Percentiles rank a stretch among this genome's conserved stretches.
Conservation (phyloP, 495 filamentous ascomycete genomes). For the Clohesyomyces aquaticus region DNA sequence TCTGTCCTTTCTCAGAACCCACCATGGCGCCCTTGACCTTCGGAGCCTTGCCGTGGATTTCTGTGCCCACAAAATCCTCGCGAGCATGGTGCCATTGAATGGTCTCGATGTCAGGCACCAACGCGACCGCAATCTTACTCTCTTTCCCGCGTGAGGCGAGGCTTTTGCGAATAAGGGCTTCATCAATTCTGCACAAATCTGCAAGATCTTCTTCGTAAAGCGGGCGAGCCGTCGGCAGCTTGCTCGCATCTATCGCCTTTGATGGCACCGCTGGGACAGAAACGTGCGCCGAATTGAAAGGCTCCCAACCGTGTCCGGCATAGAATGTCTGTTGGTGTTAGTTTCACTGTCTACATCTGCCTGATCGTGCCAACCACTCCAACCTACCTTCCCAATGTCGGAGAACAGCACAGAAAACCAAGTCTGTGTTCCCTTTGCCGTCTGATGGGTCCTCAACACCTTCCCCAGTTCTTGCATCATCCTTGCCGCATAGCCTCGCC, state of each 20-base stretch:
- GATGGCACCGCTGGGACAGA: conserved; percentile 34
- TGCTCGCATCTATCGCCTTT: conserved; percentile 38
- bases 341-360: neutral
- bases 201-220: conserved; percentile 59
- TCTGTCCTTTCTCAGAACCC: conserved; percentile 51
- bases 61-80: conserved; percentile 77
- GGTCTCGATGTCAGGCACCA: conserved; percentile 72
- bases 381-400: conserved; percentile 80
- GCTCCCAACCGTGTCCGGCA: conserved; percentile 76
- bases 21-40: conserved; percentile 70
- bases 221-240: conserved; percentile 44
- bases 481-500: conserved; percentile 76
- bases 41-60: conserved; percentile 58
- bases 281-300: conserved; percentile 64
- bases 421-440: conserved; percentile 49
- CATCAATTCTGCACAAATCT: conserved; percentile 62
- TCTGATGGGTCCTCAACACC: conserved; percentile 58
- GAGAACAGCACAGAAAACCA: conserved; percentile 82
- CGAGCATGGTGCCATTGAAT: conserved; percentile 84
- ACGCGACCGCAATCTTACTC: conserved; percentile 59
- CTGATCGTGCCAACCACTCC: neutral
- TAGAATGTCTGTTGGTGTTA: conserved; percentile 67
- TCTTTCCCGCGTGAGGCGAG: conserved; percentile 42
- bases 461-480: conserved; percentile 66
- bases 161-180: conserved; percentile 50